Percentiles rank a stretch among this genome's conserved stretches.
phyloP scores from a whole-genome alignment of 768 basidiomycete species.

The Baorangia bicolor region DNA sequence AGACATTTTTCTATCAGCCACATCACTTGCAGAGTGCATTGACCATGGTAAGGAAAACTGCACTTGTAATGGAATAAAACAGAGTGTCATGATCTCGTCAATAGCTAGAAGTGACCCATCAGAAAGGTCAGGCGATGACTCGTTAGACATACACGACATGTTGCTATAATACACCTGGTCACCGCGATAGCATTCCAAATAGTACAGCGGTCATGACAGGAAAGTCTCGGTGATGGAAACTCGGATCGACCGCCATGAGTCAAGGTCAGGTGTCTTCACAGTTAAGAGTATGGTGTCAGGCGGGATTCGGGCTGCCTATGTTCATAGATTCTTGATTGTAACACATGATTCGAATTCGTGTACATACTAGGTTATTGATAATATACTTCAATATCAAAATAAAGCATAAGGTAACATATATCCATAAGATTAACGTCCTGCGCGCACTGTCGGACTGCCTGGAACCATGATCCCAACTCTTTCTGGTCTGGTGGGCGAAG shows the following conservation, averaged over 20 bases:
- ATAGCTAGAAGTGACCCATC: background rate
- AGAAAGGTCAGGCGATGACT: background rate
- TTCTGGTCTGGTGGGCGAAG: background rate
- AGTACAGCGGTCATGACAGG: background rate
- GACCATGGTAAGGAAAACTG: no score
- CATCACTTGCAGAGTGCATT: no score
- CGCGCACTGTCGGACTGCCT: constrained; percentile 21
- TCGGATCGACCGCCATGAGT: background rate
- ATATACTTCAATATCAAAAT: constrained; percentile 8
- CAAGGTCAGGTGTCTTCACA: background rate
- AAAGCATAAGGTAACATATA: constrained; percentile 9
- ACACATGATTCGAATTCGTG: constrained; percentile 2
- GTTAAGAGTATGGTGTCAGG: background rate
- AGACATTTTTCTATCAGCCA: no score
- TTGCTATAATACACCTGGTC: background rate
- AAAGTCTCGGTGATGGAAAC: background rate
- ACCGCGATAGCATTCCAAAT: background rate
- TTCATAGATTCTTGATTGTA: background rate
- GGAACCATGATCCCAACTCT: constrained; percentile 20
- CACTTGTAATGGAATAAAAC: no score
- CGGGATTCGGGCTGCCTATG: background rate
- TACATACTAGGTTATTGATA: constrained; percentile 16
- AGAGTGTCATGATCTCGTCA: no score
- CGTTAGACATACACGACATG: background rate
- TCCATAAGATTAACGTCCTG: constrained; percentile 16